Percentiles rank a stretch among this genome's conserved stretches.
These are phyloP conservation scores for Sanghuangporus baumii DNA, from an alignment of 1,284 basidiomycete genomes.

Conservation along the genomic window DNA sequence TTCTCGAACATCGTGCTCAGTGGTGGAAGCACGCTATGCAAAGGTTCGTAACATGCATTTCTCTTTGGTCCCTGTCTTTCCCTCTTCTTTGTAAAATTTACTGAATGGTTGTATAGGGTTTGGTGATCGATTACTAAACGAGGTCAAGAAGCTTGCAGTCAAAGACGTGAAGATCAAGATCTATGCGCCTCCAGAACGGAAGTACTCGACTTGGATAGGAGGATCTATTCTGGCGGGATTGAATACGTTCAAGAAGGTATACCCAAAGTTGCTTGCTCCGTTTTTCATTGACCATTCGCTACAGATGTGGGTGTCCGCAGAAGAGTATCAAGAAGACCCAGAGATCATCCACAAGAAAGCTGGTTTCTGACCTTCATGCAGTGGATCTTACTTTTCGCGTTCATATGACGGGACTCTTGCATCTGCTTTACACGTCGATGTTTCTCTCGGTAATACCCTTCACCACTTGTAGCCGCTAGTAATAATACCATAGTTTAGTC, in stretches of 20 bases:
- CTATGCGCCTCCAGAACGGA: slow-evolving; percentile 98
- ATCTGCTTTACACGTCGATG: slow-evolving; percentile 15
- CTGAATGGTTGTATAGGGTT: slow-evolving; percentile 56
- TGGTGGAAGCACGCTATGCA: slow-evolving; percentile 92
- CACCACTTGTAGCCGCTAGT: slow-evolving; percentile 16
- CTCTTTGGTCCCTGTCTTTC: not conserved
- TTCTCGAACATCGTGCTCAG: slow-evolving; percentile 97
- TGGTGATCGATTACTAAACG: slow-evolving; percentile 91
- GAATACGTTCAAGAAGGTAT: slow-evolving; percentile 95
- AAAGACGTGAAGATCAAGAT: slow-evolving; percentile 99
- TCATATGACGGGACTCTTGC: slow-evolving; percentile 10
- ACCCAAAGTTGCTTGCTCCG: slow-evolving; percentile 3
- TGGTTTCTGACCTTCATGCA: slow-evolving; percentile 47
- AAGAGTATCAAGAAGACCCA: slow-evolving; percentile 99
- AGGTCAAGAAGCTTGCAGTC: slow-evolving; percentile 94
- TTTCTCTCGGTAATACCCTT: slow-evolving; percentile 15
- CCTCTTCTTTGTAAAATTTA: slow-evolving; percentile 2
- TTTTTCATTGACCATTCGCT: slow-evolving; percentile 11
- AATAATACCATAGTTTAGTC: slow-evolving; percentile 14
- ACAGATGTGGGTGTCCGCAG: slow-evolving; percentile 98
- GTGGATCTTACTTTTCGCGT: slow-evolving; percentile 7
- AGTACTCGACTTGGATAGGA: slow-evolving; percentile 99
- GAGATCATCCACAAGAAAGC: slow-evolving; percentile 95
- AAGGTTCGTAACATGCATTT: slow-evolving; percentile 47
- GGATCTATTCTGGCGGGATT: slow-evolving; percentile 94